phyloP scores from a whole-genome alignment of 768 basidiomycete species.

The Tricholoma bakamatsutake region DNA sequence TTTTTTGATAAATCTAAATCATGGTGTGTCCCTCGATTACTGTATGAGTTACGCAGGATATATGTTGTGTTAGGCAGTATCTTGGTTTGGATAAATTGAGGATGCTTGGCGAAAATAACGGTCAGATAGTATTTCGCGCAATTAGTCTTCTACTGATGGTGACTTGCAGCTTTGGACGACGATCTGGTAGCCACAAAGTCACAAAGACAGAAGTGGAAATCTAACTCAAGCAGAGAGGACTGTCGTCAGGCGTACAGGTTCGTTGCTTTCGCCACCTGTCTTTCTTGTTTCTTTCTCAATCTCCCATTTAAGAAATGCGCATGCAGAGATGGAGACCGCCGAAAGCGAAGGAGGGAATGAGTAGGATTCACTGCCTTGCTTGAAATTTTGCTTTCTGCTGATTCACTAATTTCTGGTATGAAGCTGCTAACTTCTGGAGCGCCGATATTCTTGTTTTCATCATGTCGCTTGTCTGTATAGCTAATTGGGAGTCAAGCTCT shows the following conservation, averaged over 20 bases:
- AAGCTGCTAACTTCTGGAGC: no score
- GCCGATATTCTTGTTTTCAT: no score
- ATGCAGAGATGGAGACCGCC: constrained; percentile 40
- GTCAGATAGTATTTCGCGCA: constrained; percentile 34
- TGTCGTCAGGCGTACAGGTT: constrained; percentile 61
- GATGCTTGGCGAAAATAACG: constrained; percentile 60
- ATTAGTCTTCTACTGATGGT: neutral
- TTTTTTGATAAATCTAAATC: constrained; percentile 69
- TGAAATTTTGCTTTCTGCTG: no score
- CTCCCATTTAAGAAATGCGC: constrained; percentile 29
- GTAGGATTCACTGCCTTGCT: neutral
- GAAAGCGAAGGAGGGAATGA: constrained; percentile 7
- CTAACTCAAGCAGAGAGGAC: constrained; percentile 38
- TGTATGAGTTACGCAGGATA: neutral
- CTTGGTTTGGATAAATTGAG: constrained; percentile 50
- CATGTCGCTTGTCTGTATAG: no score
- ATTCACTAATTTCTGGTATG: no score
- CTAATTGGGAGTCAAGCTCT: no score
- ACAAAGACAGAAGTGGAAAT: constrained; percentile 57
- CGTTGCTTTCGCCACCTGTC: constrained; percentile 17
- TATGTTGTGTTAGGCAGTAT: constrained; percentile 47
- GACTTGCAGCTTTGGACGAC: constrained; percentile 50
- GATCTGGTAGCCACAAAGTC: constrained; percentile 51
- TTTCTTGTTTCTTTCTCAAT: neutral
- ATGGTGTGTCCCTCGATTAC: constrained; percentile 39